These are phyloP conservation scores for Scenedesmus sp. DNA, from an alignment of 163 green algal species.

Conservation along the genomic window DNA sequence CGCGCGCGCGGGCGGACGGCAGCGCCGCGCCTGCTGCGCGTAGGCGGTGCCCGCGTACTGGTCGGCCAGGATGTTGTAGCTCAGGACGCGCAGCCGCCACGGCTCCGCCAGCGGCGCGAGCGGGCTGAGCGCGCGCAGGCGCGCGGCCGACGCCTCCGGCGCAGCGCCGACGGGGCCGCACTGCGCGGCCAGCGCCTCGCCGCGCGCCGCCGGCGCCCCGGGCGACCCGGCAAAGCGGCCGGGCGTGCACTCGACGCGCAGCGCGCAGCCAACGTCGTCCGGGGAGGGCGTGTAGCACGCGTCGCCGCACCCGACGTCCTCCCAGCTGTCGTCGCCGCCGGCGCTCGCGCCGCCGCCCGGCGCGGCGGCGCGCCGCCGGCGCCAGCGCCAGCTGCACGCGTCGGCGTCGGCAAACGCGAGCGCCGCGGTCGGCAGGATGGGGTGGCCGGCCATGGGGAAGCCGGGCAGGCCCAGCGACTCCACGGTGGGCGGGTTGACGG, in stretches of 20 bases:
- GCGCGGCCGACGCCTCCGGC: constrained; percentile 40
- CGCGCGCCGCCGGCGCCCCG: too few relatives aligned
- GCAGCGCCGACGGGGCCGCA: constrained; percentile 45
- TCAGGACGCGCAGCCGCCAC: constrained; percentile 74
- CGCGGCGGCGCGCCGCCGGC: constrained; percentile 29
- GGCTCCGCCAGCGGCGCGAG: constrained; percentile 8
- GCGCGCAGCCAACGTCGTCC: constrained; percentile 64
- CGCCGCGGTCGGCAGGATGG: constrained; percentile 49
- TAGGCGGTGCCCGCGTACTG: constrained; percentile 85
- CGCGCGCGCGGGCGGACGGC: too few relatives aligned
- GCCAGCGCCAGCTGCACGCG: constrained; percentile 64
- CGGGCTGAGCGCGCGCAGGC: constrained; percentile 25
- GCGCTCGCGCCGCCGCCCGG: constrained; percentile 4
- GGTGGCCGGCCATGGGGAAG: constrained; percentile 57
- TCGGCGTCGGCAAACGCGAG: constrained; percentile 66
- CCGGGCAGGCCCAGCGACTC: constrained; percentile 58
- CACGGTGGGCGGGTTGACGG: constrained; percentile 78
- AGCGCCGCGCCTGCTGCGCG: constrained; percentile 61
- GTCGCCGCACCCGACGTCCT: constrained; percentile 42
- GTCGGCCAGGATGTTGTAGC: constrained; percentile 96
- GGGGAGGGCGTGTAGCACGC: constrained; percentile 65
- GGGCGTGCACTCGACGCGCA: constrained; percentile 75
- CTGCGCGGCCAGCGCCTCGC: constrained; percentile 19
- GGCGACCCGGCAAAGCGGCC: too few relatives aligned
- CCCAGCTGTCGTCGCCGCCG: constrained; percentile 30